Evolutionary conservation across 345 rosid species (phyloP).

Genomic region (Sisymbrium irio): DNA sequence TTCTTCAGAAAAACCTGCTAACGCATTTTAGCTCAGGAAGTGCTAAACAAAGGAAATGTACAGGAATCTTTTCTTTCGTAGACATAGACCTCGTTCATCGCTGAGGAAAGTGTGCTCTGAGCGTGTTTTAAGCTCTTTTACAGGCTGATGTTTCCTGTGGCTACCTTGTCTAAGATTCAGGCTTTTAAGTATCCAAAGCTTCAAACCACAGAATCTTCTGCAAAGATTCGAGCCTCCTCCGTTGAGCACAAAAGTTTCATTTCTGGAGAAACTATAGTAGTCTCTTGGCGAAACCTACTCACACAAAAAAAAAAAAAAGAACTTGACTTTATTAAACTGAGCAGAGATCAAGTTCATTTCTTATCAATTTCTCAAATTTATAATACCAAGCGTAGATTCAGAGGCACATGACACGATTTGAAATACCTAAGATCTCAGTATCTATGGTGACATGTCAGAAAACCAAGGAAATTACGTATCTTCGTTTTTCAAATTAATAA

Average conservation of each 20-base stretch:
- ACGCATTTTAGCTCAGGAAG: not conserved
- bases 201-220: slow-evolving; percentile 47
- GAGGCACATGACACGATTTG: not conserved
- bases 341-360: not conserved
- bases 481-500: not conserved
- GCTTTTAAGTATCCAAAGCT: slow-evolving; percentile 42
- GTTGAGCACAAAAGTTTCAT: slow-evolving; percentile 33
- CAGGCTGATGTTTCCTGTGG: slow-evolving; percentile 25
- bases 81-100: slow-evolving; percentile 29
- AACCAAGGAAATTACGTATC: not conserved
- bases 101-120: slow-evolving; percentile 34
- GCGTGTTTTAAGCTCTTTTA: slow-evolving; percentile 40
- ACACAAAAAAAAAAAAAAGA: not conserved
- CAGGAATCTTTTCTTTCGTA: slow-evolving; percentile 6
- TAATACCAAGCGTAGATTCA: not conserved
- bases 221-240: slow-evolving; percentile 43
- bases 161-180: slow-evolving; percentile 34
- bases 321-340: not conserved
- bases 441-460: not conserved
- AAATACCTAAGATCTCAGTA: not conserved
- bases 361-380: not conserved
- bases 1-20: slow-evolving; percentile 32
- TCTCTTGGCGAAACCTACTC: slow-evolving; percentile 36
- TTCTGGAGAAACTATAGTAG: slow-evolving; percentile 23
- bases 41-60: not conserved